These are phyloP conservation scores for Lactarius hatsudake DNA, from an alignment of 768 basidiomycete genomes.

Conservation along the genomic window DNA sequence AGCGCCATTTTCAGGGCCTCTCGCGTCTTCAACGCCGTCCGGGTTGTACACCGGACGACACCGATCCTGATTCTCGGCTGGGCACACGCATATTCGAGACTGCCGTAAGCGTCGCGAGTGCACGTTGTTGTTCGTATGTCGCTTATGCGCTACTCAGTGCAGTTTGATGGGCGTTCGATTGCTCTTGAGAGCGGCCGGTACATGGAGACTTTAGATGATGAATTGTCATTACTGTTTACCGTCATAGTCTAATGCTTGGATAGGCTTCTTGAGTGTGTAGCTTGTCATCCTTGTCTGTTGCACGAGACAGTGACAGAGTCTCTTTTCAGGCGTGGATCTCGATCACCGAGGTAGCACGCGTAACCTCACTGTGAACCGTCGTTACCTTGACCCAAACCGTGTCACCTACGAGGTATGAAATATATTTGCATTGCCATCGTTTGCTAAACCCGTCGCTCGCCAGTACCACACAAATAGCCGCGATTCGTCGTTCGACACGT, in stretches of 20 bases:
- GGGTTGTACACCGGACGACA: slow-evolving; percentile 64
- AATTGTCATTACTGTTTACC: not conserved
- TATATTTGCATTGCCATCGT: not conserved
- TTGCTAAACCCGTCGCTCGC: not conserved
- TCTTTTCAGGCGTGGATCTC: slow-evolving; percentile 35
- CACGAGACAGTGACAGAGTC: no score
- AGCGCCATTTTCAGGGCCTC: slow-evolving; percentile 50
- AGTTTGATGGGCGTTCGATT: slow-evolving; percentile 74
- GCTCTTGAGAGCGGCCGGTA: slow-evolving; percentile 80
- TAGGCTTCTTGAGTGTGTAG: slow-evolving; percentile 46
- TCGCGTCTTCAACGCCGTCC: slow-evolving; percentile 71
- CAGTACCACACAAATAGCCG: slow-evolving; percentile 63
- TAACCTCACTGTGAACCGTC: slow-evolving; percentile 60
- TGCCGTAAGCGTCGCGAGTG: slow-evolving; percentile 49
- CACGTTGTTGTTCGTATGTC: not conserved
- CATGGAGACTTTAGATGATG: no score
- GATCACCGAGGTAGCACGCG: slow-evolving; percentile 40
- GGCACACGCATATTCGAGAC: slow-evolving; percentile 78
- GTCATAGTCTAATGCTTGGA: slow-evolving; percentile 9
- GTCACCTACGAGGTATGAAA: slow-evolving; percentile 63
- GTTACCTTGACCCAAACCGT: slow-evolving; percentile 79
- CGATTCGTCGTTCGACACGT: slow-evolving; percentile 61
- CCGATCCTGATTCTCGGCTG: slow-evolving; percentile 86
- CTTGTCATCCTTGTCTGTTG: no score
- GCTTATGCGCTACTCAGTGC: slow-evolving; percentile 37